Conservation (phyloP, 176 grass and related monocot species). For the Rhynchospora tenuis region DNA sequence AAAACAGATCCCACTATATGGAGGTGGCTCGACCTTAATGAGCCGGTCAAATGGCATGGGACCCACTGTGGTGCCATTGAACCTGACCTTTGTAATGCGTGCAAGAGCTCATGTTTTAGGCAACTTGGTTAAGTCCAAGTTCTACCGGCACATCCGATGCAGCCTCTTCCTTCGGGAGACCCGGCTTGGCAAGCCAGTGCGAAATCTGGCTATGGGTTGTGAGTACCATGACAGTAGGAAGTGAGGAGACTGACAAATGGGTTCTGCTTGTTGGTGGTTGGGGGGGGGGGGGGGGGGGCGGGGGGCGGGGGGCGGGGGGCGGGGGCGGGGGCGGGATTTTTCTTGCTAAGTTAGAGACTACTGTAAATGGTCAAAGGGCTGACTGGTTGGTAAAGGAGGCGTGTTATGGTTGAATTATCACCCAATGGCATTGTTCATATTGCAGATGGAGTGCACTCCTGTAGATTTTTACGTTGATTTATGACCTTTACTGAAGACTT, state of each 20-base stretch:
- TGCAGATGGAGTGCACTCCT: background rate
- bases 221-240: constrained; percentile 61
- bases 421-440: background rate
- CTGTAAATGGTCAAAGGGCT: background rate
- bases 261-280: too few species aligned
- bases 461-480: background rate
- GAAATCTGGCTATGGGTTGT: constrained; percentile 34
- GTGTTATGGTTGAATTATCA: background rate
- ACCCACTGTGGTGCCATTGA: constrained; percentile 55
- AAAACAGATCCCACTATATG: constrained; percentile 87
- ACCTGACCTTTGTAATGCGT: constrained; percentile 56
- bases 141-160: constrained; percentile 76
- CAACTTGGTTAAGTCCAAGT: constrained; percentile 83
- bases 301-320: too few species aligned
- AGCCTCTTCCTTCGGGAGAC: constrained; percentile 46
- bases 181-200: constrained; percentile 37
- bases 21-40: constrained; percentile 55
- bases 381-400: background rate
- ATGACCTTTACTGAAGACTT: background rate
- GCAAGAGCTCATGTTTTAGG: constrained; percentile 84
- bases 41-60: constrained; percentile 68
- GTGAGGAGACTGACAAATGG: background rate
- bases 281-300: too few species aligned
- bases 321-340: too few species aligned
- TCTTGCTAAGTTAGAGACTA: background rate